Percentiles rank a stretch among this genome's conserved stretches.
These are phyloP conservation scores for Coleophoma cylindrospora DNA, from an alignment of 2,329 filamentous ascomycete species.

Conservation along the genomic window DNA sequence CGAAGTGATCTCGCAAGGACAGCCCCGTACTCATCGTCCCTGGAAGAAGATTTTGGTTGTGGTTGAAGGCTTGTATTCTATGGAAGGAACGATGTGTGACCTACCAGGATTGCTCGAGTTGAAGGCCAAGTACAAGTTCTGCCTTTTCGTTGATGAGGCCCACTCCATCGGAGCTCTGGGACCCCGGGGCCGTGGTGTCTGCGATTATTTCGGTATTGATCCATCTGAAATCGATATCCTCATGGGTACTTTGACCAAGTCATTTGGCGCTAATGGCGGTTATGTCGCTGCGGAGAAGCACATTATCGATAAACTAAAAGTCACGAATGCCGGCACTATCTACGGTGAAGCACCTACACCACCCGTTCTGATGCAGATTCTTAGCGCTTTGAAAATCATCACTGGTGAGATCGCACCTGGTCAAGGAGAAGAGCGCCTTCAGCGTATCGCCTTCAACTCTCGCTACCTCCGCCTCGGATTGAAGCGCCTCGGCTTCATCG, in stretches of 20 bases:
- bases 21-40: slow-evolving; percentile 94
- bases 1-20: slow-evolving; percentile 91
- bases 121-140: slow-evolving; percentile 96
- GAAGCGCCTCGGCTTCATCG: slow-evolving; percentile 94
- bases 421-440: slow-evolving; percentile 91
- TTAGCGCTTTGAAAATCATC: slow-evolving; percentile 82
- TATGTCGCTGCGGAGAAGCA: slow-evolving; percentile 87
- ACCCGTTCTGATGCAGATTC: slow-evolving; percentile 85
- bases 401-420: slow-evolving; percentile 81
- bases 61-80: slow-evolving; percentile 95
- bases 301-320: slow-evolving; percentile 87
- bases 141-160: slow-evolving; percentile 92
- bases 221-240: slow-evolving; percentile 86
- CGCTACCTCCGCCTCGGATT: slow-evolving; percentile 95
- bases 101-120: slow-evolving; percentile 82
- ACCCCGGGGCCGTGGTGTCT: slow-evolving; percentile 83
- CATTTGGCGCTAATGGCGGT: slow-evolving; percentile 95
- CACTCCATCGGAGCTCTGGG: slow-evolving; percentile 94
- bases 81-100: slow-evolving; percentile 99
- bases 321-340: slow-evolving; percentile 78
- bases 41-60: slow-evolving; percentile 99
- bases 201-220: slow-evolving; percentile 94
- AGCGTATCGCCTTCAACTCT: slow-evolving; percentile 96
- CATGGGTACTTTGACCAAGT: slow-evolving; percentile 98
- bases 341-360: slow-evolving; percentile 86